phyloP scores from a whole-genome alignment of 345 rosid genomes.

The Acer campestre region DNA sequence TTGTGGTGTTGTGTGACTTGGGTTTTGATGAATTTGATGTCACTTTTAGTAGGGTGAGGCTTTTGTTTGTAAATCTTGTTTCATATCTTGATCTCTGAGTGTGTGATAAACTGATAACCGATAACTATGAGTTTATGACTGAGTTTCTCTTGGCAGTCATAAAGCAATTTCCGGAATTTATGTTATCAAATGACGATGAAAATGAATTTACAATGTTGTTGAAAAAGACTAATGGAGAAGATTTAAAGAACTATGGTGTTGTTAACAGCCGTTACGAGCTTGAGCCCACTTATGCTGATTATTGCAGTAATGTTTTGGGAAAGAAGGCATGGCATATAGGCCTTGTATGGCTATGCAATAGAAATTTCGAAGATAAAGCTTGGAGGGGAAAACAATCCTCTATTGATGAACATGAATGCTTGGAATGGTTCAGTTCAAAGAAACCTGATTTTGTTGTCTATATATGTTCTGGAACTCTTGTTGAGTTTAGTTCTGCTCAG shows the following conservation, averaged over 20 bases:
- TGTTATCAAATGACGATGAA: neutral
- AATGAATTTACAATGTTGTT: neutral
- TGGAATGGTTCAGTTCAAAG: conserved; percentile 45
- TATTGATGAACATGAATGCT: conserved; percentile 30
- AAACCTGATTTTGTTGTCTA: conserved; percentile 34
- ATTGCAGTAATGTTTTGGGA: conserved; percentile 36
- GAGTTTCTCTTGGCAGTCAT: no score
- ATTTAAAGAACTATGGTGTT: conserved; percentile 33
- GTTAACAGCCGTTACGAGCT: conserved; percentile 50
- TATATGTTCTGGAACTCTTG: conserved; percentile 42
- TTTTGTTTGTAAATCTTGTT: no score
- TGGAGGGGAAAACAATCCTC: conserved; percentile 28
- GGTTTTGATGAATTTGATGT: no score
- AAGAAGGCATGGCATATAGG: conserved; percentile 49
- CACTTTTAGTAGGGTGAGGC: no score
- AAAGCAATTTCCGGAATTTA: no score
- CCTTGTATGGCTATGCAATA: conserved; percentile 33
- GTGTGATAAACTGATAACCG: no score
- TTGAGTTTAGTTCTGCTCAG: conserved; percentile 33
- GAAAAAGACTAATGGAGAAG: conserved; percentile 15
- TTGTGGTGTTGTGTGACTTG: no score
- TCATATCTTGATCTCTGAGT: no score
- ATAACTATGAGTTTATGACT: no score
- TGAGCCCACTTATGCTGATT: conserved; percentile 43
- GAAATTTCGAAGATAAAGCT: conserved; percentile 14